Evolutionary conservation across 176 grass and related monocot genomes (phyloP).

Genomic region (Chloris gayana): DNA sequence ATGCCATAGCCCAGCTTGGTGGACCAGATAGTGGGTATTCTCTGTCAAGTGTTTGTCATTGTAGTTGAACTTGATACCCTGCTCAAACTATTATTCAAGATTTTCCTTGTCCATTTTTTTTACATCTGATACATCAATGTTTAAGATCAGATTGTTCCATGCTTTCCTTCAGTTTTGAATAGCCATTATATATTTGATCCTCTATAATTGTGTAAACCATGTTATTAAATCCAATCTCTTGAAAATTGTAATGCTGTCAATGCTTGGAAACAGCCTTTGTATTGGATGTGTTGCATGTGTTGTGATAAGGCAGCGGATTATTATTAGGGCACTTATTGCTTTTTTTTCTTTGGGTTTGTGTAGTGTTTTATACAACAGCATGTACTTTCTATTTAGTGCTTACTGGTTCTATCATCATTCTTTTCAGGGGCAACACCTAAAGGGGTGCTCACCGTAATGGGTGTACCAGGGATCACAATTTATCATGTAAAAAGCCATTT

Average conservation of each 20-base stretch:
- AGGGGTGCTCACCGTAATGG: conserved; percentile 97
- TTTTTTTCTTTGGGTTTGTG: conserved; percentile 17
- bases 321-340: conserved; percentile 28
- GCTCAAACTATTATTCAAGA: not conserved
- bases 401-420: conserved; percentile 25
- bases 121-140: not conserved
- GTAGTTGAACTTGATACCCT: conserved; percentile 29
- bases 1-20: conserved; percentile 93
- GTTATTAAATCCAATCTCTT: conserved; percentile 47
- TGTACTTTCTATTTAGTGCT: conserved; percentile 8
- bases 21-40: conserved; percentile 99
- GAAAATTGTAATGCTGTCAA: conserved; percentile 25
- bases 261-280: conserved; percentile 28
- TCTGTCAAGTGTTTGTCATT: conserved; percentile 36
- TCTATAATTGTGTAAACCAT: conserved; percentile 23
- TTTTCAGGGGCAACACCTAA: conserved; percentile 97
- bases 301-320: conserved; percentile 33
- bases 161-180: conserved; percentile 4
- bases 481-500: conserved; percentile 99
- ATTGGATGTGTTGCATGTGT: conserved; percentile 32
- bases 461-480: conserved; percentile 95
- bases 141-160: conserved; percentile 10
- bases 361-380: conserved; percentile 1
- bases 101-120: not conserved
- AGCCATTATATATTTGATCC: conserved; percentile 10